phyloP scores from a whole-genome alignment of 129 eudicot species.

The Logfia minima region DNA sequence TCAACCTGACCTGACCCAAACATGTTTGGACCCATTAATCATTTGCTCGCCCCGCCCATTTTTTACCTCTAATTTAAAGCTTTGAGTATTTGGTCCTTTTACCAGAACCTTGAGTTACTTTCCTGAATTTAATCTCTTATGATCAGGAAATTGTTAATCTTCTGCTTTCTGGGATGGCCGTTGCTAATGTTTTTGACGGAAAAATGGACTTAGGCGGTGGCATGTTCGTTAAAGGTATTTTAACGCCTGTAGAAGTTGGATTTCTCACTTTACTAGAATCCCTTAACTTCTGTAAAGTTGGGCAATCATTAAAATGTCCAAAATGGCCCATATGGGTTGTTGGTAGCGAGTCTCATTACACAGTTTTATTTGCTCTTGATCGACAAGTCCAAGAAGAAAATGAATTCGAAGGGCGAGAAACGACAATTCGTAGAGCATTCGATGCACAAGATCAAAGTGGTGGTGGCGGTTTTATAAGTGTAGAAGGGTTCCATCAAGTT shows the following conservation, averaged over 20 bases:
- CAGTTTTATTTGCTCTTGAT: constrained; percentile 82
- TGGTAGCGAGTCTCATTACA: constrained; percentile 94
- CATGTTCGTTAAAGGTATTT: constrained; percentile 82
- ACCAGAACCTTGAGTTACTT: background rate
- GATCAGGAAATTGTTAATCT: constrained; percentile 94
- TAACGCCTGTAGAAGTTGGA: constrained; percentile 81
- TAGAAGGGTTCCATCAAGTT: constrained; percentile 89
- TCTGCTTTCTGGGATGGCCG: constrained; percentile 91
- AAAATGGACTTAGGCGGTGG: constrained; percentile 95
- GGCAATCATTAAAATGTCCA: constrained; percentile 79
- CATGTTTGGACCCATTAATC: background rate
- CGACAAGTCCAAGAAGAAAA: constrained; percentile 83
- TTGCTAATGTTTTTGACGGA: constrained; percentile 91
- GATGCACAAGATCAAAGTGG: constrained; percentile 97
- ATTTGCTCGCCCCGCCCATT: background rate
- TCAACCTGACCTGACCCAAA: background rate
- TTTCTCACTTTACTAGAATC: constrained; percentile 94
- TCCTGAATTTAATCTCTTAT: background rate
- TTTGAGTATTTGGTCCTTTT: background rate
- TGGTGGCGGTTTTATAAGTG: constrained; percentile 91
- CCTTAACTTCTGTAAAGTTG: constrained; percentile 82
- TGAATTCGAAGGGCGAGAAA: constrained; percentile 74
- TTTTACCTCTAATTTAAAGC: background rate
- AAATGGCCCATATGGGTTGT: constrained; percentile 99
- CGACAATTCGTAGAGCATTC: constrained; percentile 83